Conservation (phyloP, 1,284 basidiomycete genomes). For the Leccinum colubrinum region DNA sequence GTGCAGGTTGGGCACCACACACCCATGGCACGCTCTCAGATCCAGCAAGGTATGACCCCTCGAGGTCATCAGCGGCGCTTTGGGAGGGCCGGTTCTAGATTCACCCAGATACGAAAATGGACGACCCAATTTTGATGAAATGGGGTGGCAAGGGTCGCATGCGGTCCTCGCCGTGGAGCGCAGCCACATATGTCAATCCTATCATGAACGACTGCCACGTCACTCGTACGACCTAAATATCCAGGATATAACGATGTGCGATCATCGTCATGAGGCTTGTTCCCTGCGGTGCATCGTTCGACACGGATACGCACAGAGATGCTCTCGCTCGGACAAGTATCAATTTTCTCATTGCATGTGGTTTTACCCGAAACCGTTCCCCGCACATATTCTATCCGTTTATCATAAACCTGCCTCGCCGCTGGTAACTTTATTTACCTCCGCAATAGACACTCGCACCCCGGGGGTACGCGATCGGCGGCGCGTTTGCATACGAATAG, state of each 20-base stretch:
- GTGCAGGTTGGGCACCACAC: constrained; percentile 72
- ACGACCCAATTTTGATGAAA: constrained; percentile 44
- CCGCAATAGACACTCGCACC: constrained; percentile 6
- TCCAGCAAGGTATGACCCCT: constrained; percentile 75
- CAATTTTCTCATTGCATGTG: background rate
- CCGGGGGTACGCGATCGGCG: background rate
- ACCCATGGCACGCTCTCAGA: constrained; percentile 61
- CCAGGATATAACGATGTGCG: constrained; percentile 9
- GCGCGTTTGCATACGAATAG: background rate
- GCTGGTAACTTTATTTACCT: constrained; percentile 22
- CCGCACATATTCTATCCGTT: constrained; percentile 24
- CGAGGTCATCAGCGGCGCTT: constrained; percentile 73
- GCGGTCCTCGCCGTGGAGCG: constrained; percentile 8
- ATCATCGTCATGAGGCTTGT: constrained; percentile 3
- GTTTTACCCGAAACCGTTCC: background rate
- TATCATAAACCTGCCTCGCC: constrained; percentile 12
- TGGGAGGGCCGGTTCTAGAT: constrained; percentile 83
- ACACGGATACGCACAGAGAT: background rate
- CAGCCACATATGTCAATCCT: background rate
- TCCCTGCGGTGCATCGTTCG: constrained; percentile 9
- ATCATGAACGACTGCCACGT: constrained; percentile 6
- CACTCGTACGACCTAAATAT: constrained; percentile 11
- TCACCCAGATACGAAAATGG: constrained; percentile 75
- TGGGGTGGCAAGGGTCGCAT: constrained; percentile 33
- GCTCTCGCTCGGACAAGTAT: background rate